Evolutionary conservation across 441 rosid genomes (phyloP).

Genomic region (Gossypium davidsonii): DNA sequence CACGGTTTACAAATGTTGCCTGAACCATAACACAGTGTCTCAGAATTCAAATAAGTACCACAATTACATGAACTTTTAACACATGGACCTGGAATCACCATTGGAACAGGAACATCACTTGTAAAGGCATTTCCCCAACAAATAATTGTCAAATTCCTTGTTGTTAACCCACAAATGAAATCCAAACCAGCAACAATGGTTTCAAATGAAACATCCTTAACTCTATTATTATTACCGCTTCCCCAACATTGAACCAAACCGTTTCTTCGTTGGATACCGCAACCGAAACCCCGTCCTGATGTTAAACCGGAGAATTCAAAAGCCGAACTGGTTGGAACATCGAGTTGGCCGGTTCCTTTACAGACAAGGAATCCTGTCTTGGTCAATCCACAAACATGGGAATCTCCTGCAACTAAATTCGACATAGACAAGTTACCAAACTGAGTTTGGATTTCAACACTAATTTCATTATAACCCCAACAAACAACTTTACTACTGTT

Average conservation of each 20-base stretch:
- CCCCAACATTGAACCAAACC: constrained; percentile 41
- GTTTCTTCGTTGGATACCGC: constrained; percentile 25
- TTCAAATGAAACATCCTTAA: constrained; percentile 33
- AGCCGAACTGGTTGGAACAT: constrained; percentile 25
- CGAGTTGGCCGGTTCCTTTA: constrained; percentile 28
- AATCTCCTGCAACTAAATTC: constrained; percentile 32
- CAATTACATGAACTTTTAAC: constrained; percentile 39
- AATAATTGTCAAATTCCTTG: constrained; percentile 35
- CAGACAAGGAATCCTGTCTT: constrained; percentile 25
- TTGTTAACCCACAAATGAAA: constrained; percentile 44
- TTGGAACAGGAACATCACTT: constrained; percentile 26
- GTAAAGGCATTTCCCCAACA: constrained; percentile 55
- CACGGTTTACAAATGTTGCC: constrained; percentile 49
- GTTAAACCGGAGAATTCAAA: constrained; percentile 30
- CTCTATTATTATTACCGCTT: constrained; percentile 5
- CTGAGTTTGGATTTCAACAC: constrained; percentile 23
- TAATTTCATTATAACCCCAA: constrained; percentile 28
- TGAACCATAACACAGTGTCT: constrained; percentile 38
- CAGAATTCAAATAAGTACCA: constrained; percentile 47
- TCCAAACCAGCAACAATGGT: constrained; percentile 39
- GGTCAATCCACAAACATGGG: constrained; percentile 38
- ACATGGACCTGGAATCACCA: constrained; percentile 53
- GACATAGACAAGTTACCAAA: constrained; percentile 27
- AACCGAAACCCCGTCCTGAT: constrained; percentile 28
- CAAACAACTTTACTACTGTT: constrained; percentile 24